phyloP scores from a whole-genome alignment of 805 yeast species.

The Geotrichum ghanense region DNA sequence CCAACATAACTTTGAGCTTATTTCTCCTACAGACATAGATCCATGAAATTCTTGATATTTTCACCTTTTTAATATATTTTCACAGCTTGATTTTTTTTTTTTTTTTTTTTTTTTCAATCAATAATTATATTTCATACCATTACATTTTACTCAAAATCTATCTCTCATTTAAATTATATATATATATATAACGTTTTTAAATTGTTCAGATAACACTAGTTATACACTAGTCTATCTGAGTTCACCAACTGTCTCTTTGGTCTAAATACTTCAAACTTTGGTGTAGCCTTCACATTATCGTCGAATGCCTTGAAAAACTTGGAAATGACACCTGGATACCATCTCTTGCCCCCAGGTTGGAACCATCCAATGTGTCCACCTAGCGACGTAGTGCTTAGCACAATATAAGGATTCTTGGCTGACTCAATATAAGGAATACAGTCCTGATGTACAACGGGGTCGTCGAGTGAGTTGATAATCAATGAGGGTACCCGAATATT shows the following conservation, averaged over 20 bases:
- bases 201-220: no score
- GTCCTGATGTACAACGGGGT: constrained; percentile 53
- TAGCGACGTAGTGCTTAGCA: constrained; percentile 45
- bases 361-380: constrained; percentile 89
- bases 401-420: constrained; percentile 44
- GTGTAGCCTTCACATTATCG: neutral
- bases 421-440: constrained; percentile 43
- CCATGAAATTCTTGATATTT: no score
- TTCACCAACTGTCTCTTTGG: neutral
- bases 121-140: no score
- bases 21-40: no score
- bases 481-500: constrained; percentile 52
- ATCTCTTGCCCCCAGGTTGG: constrained; percentile 44
- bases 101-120: no score
- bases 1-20: no score
- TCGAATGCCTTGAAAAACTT: constrained; percentile 25
- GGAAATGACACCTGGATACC: constrained; percentile 49
- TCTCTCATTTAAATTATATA: no score
- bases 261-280: neutral
- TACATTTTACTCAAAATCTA: no score
- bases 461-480: constrained; percentile 57
- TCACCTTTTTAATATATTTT: no score
- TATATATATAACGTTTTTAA: neutral
- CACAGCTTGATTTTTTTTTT: no score
- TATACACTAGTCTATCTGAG: neutral